phyloP scores from a whole-genome alignment of 495 filamentous ascomycete species.

The Paragyromitra xinjiangensis region DNA sequence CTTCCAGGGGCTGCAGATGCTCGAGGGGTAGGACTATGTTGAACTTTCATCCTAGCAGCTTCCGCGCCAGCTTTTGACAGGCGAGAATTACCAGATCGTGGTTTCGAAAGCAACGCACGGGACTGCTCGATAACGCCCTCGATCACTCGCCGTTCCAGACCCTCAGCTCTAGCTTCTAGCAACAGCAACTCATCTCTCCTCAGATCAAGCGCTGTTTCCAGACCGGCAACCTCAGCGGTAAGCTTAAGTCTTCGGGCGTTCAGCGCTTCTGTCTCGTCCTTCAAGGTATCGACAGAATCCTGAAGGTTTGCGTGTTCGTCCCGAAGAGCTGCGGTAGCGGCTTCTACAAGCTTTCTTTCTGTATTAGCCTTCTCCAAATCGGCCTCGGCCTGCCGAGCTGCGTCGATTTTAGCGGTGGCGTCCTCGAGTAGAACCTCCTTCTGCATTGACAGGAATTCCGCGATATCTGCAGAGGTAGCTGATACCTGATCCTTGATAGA shows the following conservation, averaged over 20 bases:
- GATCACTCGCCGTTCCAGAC: slow-evolving; percentile 87
- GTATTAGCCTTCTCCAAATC: slow-evolving; percentile 79
- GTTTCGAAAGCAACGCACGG: slow-evolving; percentile 75
- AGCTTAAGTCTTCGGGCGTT: slow-evolving; percentile 76
- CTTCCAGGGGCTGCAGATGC: slow-evolving; percentile 67
- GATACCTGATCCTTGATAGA: slow-evolving; percentile 90
- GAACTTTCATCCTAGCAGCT: slow-evolving; percentile 46
- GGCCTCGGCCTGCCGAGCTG: slow-evolving; percentile 81
- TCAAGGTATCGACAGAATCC: slow-evolving; percentile 67
- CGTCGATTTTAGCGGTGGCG: slow-evolving; percentile 78
- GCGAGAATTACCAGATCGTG: slow-evolving; percentile 70
- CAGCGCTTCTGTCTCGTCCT: slow-evolving; percentile 75
- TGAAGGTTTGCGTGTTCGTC: slow-evolving; percentile 72
- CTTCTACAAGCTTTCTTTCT: slow-evolving; percentile 81
- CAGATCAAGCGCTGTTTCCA: slow-evolving; percentile 87
- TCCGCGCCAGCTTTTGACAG: slow-evolving; percentile 58
- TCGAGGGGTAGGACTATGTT: slow-evolving; percentile 58
- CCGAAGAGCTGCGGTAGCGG: slow-evolving; percentile 70
- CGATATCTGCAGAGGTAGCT: slow-evolving; percentile 82
- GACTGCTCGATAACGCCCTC: slow-evolving; percentile 97
- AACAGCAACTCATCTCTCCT: slow-evolving; percentile 87
- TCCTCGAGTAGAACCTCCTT: slow-evolving; percentile 80
- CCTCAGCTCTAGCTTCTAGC: slow-evolving; percentile 87
- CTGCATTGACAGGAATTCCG: slow-evolving; percentile 83
- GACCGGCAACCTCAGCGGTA: slow-evolving; percentile 80